Percentiles rank a stretch among this genome's conserved stretches.
Evolutionary conservation across 352 stramenopile genomes (phyloP).

Genomic region (Phytophthora ohioensis): DNA sequence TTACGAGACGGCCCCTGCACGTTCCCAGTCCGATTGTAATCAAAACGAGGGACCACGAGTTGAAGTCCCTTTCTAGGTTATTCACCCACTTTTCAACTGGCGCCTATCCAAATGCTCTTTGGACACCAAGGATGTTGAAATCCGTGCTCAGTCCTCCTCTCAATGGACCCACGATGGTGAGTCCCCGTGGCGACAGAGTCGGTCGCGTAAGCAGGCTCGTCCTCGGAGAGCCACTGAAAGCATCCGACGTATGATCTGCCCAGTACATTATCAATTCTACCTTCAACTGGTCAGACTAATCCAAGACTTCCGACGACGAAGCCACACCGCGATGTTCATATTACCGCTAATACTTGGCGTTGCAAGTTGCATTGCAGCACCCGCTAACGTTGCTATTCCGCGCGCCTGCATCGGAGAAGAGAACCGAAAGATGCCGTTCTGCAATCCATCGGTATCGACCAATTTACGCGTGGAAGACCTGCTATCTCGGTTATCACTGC

Average conservation of each 20-base stretch:
- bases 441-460: slow-evolving; percentile 56
- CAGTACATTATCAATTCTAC: slow-evolving; percentile 6
- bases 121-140: neutral
- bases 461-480: slow-evolving; percentile 74
- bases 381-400: slow-evolving; percentile 40
- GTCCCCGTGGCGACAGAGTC: neutral
- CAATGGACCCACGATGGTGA: slow-evolving; percentile 1
- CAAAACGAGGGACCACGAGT: too few species aligned
- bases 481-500: slow-evolving; percentile 62
- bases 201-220: neutral
- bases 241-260: neutral
- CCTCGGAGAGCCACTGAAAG: neutral
- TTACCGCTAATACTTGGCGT: slow-evolving; percentile 6
- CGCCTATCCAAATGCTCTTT: slow-evolving; percentile 13
- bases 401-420: slow-evolving; percentile 50
- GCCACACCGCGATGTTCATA: neutral
- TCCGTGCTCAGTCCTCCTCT: neutral
- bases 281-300: neutral
- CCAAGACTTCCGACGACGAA: neutral
- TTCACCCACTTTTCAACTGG: too few species aligned
- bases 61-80: too few species aligned
- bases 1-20: too few species aligned
- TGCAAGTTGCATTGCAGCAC: slow-evolving; percentile 4
- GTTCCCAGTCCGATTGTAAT: too few species aligned
- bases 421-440: slow-evolving; percentile 40